A percentile compares a stretch with the other conserved stretches of the same genome.
Conservation (phyloP, 75 land plant genomes). For the Selaginella tamariscina region DNA sequence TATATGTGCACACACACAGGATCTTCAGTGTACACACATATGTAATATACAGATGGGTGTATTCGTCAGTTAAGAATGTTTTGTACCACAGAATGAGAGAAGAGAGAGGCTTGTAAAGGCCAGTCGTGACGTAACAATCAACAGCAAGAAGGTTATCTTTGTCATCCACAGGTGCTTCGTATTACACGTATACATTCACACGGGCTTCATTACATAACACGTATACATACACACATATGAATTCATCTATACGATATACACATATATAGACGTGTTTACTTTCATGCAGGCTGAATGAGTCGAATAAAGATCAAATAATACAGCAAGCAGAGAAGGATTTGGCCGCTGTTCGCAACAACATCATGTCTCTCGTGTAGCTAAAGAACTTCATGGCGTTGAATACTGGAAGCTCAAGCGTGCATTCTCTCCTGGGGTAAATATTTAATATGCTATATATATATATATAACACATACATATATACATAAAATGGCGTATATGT, state of each 20-base stretch:
- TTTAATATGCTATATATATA: no score
- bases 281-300: slow-evolving; percentile 7
- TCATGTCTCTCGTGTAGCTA: slow-evolving; percentile 14
- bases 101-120: slow-evolving; percentile 10
- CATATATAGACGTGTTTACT: background rate
- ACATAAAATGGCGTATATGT: background rate
- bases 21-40: no score
- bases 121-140: slow-evolving; percentile 6
- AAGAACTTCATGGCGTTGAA: slow-evolving; percentile 55
- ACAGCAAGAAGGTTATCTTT: slow-evolving; percentile 13
- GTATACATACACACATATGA: background rate
- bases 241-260: no score
- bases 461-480: no score
- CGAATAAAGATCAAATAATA: background rate
- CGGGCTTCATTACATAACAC: background rate
- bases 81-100: background rate
- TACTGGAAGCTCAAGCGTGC: slow-evolving; percentile 86
- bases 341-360: background rate
- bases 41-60: no score
- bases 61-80: no score
- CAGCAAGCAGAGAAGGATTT: slow-evolving; percentile 9
- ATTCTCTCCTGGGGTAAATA: slow-evolving; percentile 65
- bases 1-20: no score
- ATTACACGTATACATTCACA: background rate
- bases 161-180: background rate